phyloP scores from a whole-genome alignment of 2,329 filamentous ascomycete genomes.

The Penicillium hesseltinei region DNA sequence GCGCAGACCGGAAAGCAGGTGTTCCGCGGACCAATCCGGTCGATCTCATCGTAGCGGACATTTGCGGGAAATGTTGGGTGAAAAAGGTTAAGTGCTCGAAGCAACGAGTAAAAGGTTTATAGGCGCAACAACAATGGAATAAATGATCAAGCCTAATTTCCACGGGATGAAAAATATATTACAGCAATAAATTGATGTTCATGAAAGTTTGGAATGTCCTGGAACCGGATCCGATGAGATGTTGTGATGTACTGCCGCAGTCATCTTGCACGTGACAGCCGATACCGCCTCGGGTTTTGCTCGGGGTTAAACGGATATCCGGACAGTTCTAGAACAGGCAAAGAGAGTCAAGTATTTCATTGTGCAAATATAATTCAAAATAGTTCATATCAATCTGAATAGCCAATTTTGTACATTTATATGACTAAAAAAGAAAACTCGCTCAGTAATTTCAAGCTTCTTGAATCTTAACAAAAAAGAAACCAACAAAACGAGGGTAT shows the following conservation, averaged over 20 bases:
- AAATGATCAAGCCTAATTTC: conserved; percentile 2
- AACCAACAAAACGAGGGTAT: conserved; percentile 5
- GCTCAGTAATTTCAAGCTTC: not conserved
- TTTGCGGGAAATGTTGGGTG: conserved; percentile 32
- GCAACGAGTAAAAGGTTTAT: conserved; percentile 19
- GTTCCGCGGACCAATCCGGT: conserved; percentile 39
- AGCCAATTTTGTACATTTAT: not conserved
- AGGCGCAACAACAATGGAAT: conserved; percentile 16
- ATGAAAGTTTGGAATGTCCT: conserved; percentile 7
- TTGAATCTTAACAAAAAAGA: not conserved
- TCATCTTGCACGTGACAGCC: conserved; percentile 25
- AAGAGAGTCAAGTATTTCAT: not conserved
- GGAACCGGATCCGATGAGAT: conserved; percentile 11
- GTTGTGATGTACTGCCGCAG: conserved; percentile 17
- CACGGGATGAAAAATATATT: conserved; percentile 7
- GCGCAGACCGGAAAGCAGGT: conserved; percentile 30
- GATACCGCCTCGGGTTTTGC: conserved; percentile 18
- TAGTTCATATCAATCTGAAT: not conserved
- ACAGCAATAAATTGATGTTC: conserved; percentile 2
- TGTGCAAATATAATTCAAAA: not conserved
- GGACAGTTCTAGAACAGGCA: not conserved
- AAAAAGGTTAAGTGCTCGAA: conserved; percentile 23
- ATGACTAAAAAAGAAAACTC: not conserved
- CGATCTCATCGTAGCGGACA: conserved; percentile 42
- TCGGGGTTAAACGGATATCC: conserved; percentile 10